Percentiles rank a stretch among this genome's conserved stretches.
Evolutionary conservation across 2,329 filamentous ascomycete species (phyloP).

Genomic region (Drechslerella dactyloides): DNA sequence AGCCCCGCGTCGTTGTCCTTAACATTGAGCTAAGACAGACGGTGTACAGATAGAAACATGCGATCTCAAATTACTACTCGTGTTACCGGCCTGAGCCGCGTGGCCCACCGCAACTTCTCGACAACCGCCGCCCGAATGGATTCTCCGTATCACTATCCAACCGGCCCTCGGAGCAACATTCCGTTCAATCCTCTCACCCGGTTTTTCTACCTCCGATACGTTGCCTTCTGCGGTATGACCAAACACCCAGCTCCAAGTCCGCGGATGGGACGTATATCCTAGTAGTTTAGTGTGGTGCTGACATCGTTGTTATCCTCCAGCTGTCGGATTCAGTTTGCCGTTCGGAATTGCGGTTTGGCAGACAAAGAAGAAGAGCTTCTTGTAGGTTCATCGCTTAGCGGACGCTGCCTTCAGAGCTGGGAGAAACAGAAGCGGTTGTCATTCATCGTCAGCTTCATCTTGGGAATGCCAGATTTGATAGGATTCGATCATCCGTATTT

Average conservation of each 20-base stretch:
- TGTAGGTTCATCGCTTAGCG: constrained; percentile 14
- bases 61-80: constrained; percentile 31
- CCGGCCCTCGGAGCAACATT: constrained; percentile 91
- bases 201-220: constrained; percentile 83
- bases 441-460: too few relatives aligned
- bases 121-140: constrained; percentile 42
- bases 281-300: neutral
- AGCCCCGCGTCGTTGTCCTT: too few relatives aligned
- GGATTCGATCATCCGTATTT: too few relatives aligned
- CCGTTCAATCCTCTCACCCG: constrained; percentile 95
- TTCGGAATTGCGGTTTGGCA: constrained; percentile 67
- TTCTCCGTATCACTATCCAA: constrained; percentile 87
- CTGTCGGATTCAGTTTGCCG: constrained; percentile 66
- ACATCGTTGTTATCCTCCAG: constrained; percentile 55
- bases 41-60: constrained; percentile 18
- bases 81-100: constrained; percentile 14
- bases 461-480: too few relatives aligned
- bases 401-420: neutral
- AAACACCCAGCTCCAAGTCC: constrained; percentile 10
- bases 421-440: too few relatives aligned
- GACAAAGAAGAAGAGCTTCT: constrained; percentile 58
- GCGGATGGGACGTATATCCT: neutral
- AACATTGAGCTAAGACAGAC: neutral
- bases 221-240: constrained; percentile 73
- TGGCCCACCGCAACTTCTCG: constrained; percentile 40